These are phyloP conservation scores for Phytophthora litchii DNA, from an alignment of 352 stramenopile genomes.

Conservation along the genomic window DNA sequence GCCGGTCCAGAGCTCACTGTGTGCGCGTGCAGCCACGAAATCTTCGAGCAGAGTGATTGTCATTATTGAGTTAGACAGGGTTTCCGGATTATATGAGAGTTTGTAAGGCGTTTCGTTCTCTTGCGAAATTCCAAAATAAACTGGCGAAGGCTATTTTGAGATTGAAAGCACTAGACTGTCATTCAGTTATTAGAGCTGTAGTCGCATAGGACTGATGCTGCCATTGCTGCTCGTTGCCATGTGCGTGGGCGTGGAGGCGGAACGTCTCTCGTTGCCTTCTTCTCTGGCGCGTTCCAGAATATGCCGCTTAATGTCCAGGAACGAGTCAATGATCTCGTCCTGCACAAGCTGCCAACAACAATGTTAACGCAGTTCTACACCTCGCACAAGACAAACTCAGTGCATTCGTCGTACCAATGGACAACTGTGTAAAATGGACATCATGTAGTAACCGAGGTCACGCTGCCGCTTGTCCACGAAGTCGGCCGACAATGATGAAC, in stretches of 20 bases:
- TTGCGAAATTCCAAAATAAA: conserved; percentile 16
- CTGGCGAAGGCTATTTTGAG: conserved; percentile 11
- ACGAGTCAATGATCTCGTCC: conserved; percentile 89
- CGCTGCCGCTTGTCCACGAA: conserved; percentile 90
- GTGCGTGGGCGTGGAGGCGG: conserved; percentile 27
- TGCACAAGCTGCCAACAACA: conserved; percentile 58
- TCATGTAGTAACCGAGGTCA: conserved; percentile 88
- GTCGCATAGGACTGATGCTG: conserved; percentile 21
- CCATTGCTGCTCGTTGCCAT: conserved; percentile 25
- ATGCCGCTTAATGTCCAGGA: conserved; percentile 89
- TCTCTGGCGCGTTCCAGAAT: conserved; percentile 73
- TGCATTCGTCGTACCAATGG: conserved; percentile 49
- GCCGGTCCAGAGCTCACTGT: conserved; percentile 29
- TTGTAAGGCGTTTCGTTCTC: conserved; percentile 25
- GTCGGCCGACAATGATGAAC: conserved; percentile 81
- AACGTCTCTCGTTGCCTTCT: conserved; percentile 42
- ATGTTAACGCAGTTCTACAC: neutral
- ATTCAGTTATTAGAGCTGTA: conserved; percentile 22
- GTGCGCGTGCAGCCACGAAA: conserved; percentile 45
- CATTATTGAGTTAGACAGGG: conserved; percentile 35
- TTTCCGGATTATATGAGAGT: conserved; percentile 10
- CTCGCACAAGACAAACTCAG: too few relatives aligned
- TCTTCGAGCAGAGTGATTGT: conserved; percentile 47
- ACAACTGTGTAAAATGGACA: conserved; percentile 82
- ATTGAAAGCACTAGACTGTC: conserved; percentile 10